A percentile compares a stretch with the other conserved stretches of the same genome.
Evolutionary conservation across 805 yeast genomes (phyloP).

Genomic region (Komagataella populi): DNA sequence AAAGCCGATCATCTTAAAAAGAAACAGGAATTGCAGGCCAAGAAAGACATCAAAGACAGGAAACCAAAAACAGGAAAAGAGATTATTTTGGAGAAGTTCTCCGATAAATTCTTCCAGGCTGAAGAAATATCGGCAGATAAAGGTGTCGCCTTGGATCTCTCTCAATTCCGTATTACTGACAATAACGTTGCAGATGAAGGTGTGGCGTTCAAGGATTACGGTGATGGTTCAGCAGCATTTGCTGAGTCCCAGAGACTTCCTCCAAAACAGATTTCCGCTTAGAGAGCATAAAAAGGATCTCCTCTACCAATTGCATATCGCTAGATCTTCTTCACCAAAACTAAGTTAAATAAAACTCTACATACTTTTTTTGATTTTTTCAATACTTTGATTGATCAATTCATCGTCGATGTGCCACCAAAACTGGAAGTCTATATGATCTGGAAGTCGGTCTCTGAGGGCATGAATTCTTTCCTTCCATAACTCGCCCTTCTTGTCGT

Average conservation of each 20-base stretch:
- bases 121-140: slow-evolving; percentile 32
- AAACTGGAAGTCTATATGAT: slow-evolving; percentile 21
- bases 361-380: slow-evolving; percentile 6
- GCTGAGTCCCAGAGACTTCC: slow-evolving; percentile 12
- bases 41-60: slow-evolving; percentile 22
- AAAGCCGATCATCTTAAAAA: slow-evolving; percentile 53
- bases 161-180: slow-evolving; percentile 34
- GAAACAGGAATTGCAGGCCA: slow-evolving; percentile 24
- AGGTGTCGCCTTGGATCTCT: slow-evolving; percentile 42
- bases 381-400: neutral
- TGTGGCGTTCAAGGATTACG: slow-evolving; percentile 41
- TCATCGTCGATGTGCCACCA: slow-evolving; percentile 28
- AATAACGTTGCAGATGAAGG: slow-evolving; percentile 20
- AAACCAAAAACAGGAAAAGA: slow-evolving; percentile 55
- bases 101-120: slow-evolving; percentile 40
- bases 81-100: slow-evolving; percentile 44
- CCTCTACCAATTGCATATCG: neutral
- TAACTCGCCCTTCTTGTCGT: slow-evolving; percentile 35
- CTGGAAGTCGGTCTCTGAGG: slow-evolving; percentile 24
- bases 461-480: slow-evolving; percentile 39
- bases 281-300: neutral
- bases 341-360: neutral
- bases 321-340: neutral
- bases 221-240: slow-evolving; percentile 42
- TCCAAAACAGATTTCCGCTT: neutral